Evolutionary conservation across 2,329 filamentous ascomycete genomes (phyloP).

Genomic region (Drechslerella stenobrocha): DNA sequence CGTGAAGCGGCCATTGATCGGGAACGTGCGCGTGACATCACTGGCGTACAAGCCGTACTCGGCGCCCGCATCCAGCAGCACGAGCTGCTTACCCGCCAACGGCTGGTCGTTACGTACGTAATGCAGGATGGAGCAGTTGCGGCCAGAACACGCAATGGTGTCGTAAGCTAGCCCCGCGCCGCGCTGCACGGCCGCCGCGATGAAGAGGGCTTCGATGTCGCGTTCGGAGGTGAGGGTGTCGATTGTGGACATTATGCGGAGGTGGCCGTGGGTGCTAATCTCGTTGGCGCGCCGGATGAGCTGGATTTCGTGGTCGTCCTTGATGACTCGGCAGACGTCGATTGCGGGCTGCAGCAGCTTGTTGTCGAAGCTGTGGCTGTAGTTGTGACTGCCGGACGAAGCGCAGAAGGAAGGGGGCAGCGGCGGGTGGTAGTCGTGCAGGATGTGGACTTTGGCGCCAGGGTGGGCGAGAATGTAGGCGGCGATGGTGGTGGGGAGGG

Average conservation of each 20-base stretch:
- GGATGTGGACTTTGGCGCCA: conserved; percentile 48
- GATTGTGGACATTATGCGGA: conserved; percentile 63
- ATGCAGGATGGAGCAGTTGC: conserved; percentile 83
- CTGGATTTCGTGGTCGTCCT: conserved; percentile 81
- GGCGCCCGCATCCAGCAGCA: conserved; percentile 84
- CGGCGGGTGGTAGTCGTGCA: conserved; percentile 47
- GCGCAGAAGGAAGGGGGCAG: conserved; percentile 11
- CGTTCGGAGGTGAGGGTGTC: conserved; percentile 72
- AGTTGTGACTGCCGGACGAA: conserved; percentile 13
- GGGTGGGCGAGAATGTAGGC: conserved; percentile 54
- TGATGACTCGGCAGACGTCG: conserved; percentile 77
- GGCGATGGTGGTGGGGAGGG: conserved; percentile 54
- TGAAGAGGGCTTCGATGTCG: conserved; percentile 78
- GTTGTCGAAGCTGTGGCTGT: conserved; percentile 58
- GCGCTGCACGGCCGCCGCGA: conserved; percentile 70
- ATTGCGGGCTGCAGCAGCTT: conserved; percentile 69
- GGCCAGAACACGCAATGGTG: conserved; percentile 81
- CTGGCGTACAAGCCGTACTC: conserved; percentile 85
- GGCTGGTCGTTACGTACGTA: conserved; percentile 78
- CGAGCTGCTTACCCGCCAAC: conserved; percentile 69
- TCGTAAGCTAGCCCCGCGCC: conserved; percentile 81
- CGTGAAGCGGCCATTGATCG: conserved; percentile 71
- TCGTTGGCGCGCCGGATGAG: conserved; percentile 79
- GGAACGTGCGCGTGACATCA: conserved; percentile 87
- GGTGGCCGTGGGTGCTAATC: conserved; percentile 77